Evolutionary conservation across 345 rosid genomes (phyloP), one percentile per base, ranked within the genome.

Genomic region (Streptanthus diversifolius): DNA sequence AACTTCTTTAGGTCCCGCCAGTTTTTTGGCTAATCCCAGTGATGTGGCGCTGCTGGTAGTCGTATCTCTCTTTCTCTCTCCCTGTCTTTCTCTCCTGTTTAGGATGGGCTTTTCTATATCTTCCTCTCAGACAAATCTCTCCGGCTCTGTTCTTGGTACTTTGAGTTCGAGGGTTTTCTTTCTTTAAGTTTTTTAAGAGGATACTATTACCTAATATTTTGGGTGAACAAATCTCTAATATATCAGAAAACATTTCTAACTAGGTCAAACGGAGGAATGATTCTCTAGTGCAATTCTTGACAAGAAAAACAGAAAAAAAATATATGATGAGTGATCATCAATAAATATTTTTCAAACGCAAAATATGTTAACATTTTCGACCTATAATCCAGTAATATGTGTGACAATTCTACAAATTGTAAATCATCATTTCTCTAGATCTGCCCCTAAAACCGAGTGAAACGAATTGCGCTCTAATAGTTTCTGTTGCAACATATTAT

Each of bases 1-100:
- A 35, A 63, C 39, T 83, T 83, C 84, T 83, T 83, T 27, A 69
- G 74, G 81, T 45, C 80, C 21, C 69, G 18, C 7, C 72, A 72
- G 69, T 35, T 15, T 43, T 37, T 13, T 52, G 40, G 60, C 3
- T 0, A 0, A 7, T 51, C 15, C 47, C 2, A 7, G 29, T 41
- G 49, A 17, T 47, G 74, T 0, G 29, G 19, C 22, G 17, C 30
- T 36, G 49, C 67, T 59, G 30, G 15, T 22, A 48, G 14, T 48
- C 8, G 33, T 5, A 6, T 48, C 5, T 48, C 29, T 47, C 22
- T 47, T 24, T 41, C 25, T 17, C 32, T 48, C 5, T 48, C 27
- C 18, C 25, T 21, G 12, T 44, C 25, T 44, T 5, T 29, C 32
- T 5, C 51, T 9, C 14, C 12, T 48, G 7, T 48, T 4, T 13